phyloP scores from a whole-genome alignment of 1,139 yeast genomes.

The Meyerozyma sp. region DNA sequence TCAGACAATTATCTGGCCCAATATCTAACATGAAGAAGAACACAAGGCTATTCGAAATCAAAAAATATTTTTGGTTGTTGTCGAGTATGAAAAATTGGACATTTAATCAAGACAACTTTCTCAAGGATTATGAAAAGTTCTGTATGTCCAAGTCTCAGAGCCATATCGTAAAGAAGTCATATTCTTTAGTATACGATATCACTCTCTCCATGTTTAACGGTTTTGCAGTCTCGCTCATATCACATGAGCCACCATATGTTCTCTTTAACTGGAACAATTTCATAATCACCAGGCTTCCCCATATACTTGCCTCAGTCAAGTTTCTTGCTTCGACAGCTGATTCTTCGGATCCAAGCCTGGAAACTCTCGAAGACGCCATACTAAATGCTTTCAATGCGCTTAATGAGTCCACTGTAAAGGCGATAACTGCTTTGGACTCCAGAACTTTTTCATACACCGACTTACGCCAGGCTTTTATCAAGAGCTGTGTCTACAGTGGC shows the following conservation, averaged over 20 bases:
- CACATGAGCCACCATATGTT: slow-evolving; percentile 19
- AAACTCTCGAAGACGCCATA: slow-evolving; percentile 9
- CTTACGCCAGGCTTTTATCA: slow-evolving; percentile 52
- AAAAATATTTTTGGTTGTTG: slow-evolving; percentile 28
- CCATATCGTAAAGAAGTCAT: slow-evolving; percentile 3
- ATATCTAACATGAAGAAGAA: neutral
- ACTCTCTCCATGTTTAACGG: slow-evolving; percentile 14
- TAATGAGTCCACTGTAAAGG: slow-evolving; percentile 7
- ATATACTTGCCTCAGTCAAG: slow-evolving; percentile 13
- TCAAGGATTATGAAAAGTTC: slow-evolving; percentile 5
- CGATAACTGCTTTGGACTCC: slow-evolving; percentile 7
- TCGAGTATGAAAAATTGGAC: slow-evolving; percentile 22
- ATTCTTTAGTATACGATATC: slow-evolving; percentile 4
- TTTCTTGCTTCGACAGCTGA: slow-evolving; percentile 4
- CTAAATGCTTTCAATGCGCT: slow-evolving; percentile 12
- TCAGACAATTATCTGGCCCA: neutral
- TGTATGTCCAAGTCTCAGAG: neutral
- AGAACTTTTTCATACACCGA: slow-evolving; percentile 31
- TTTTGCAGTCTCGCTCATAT: slow-evolving; percentile 12
- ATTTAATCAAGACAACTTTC: slow-evolving; percentile 12
- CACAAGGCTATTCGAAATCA: slow-evolving; percentile 9
- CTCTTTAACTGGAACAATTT: slow-evolving; percentile 32
- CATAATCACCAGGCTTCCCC: slow-evolving; percentile 26
- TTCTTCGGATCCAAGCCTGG: slow-evolving; percentile 2
- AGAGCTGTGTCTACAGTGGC: slow-evolving; percentile 36